Evolutionary conservation across 345 rosid species (phyloP), one percentile per base, ranked within the genome.

Genomic region (Dipteronia sinensis): DNA sequence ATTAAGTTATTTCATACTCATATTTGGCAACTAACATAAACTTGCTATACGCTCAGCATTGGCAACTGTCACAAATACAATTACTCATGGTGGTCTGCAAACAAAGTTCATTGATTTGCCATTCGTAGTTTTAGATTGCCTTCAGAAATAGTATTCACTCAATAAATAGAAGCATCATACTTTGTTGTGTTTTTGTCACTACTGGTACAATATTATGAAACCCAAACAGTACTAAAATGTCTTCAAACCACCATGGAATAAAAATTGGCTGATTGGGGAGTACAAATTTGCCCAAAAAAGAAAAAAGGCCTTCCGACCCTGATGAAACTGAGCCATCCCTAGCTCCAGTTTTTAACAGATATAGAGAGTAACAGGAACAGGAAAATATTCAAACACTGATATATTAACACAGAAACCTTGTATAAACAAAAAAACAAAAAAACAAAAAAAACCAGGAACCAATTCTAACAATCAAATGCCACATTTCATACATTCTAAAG

Each of bases 1-100:
- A 61, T 58, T 22, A 29, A 29, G 44, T 65, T 65, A 83, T 49
- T 51, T 62, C 62, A 72, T 10, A 69, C 40, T 66, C 68, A 47
- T 13, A 38, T 40, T 75, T 63, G 16, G 74, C 63, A 29, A 71
- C 34, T 44, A 76, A 65, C 67, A 63, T 23, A 27, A 72, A 31
- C 55, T 34, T 47, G 31, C 65, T 79, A 65, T 31, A 38, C 56
- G 34, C 31, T 72, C 3, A 59, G 65, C 64, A 79, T 42, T 7
- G 12, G 53, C 46, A 75, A 64, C 72, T 11, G 27, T 15, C 1
- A 29, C 27, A 47, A 53, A n/a, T 27, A 75, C 53, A 47, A 53
- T 31, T 27, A 75, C 53, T 65, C 29, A 29, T 0, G 34, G 72
- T 20, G 17, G 42, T 13, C 44, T 10, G 9, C 44, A 27, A 29